Conservation (phyloP, 805 yeast genomes). For the Saccharomycopsis lassenensis region DNA sequence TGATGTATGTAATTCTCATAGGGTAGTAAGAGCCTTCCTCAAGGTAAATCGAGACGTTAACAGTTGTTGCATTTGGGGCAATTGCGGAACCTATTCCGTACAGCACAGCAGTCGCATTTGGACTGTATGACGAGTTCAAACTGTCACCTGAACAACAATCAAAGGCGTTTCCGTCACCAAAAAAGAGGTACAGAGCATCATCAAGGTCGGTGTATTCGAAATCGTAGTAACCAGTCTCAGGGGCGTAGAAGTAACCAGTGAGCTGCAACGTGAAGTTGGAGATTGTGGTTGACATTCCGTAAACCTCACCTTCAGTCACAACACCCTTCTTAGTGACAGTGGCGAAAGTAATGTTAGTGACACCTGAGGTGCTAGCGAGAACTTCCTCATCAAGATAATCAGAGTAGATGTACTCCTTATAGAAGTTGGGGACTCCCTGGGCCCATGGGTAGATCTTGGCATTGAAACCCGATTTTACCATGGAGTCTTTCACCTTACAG, state of each 20-base stretch:
- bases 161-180: constrained; percentile 25
- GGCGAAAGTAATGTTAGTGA: no score
- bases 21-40: constrained; percentile 24
- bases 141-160: constrained; percentile 23
- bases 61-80: constrained; percentile 2
- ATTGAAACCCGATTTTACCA: no score
- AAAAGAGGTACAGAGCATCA: constrained; percentile 24
- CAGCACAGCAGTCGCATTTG: constrained; percentile 4
- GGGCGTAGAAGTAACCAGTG: constrained; percentile 22
- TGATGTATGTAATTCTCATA: constrained; percentile 22
- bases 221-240: constrained; percentile 23
- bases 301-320: constrained; percentile 5
- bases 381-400: no score
- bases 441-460: no score
- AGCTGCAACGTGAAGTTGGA: constrained; percentile 21
- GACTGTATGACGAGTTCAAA: constrained; percentile 12
- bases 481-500: no score
- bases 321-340: no score
- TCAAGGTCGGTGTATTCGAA: constrained; percentile 22
- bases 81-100: constrained; percentile 10
- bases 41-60: constrained; percentile 18
- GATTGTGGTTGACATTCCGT: constrained; percentile 14
- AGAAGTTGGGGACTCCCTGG: no score
- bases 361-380: no score
- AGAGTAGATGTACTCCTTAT: no score